These are phyloP conservation scores for Trichoderma parareesei DNA, from an alignment of 495 filamentous ascomycete species.

Conservation along the genomic window DNA sequence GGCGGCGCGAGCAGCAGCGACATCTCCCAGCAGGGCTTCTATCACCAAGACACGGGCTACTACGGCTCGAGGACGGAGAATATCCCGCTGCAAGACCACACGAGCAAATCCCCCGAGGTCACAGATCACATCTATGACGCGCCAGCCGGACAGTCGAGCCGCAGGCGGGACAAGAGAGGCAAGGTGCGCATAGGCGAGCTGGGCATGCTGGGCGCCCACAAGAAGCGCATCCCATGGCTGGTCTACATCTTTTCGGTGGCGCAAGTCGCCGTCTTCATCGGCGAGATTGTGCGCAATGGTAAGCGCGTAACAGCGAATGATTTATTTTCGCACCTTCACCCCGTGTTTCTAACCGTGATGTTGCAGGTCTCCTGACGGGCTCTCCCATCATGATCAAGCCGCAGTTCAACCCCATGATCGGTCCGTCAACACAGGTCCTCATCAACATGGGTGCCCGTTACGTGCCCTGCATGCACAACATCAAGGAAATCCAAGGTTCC, in stretches of 20 bases:
- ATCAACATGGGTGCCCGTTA: constrained; percentile 96
- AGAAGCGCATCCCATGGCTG: constrained; percentile 66
- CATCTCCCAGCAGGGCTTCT: constrained; percentile 15
- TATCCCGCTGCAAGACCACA: constrained; percentile 54
- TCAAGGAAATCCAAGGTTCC: constrained; percentile 53
- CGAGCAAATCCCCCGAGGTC: constrained; percentile 32
- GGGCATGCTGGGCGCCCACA: constrained; percentile 38
- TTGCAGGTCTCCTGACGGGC: constrained; percentile 47
- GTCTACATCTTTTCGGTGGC: constrained; percentile 71
- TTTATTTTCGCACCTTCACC: too few relatives aligned
- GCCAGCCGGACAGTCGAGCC: constrained; percentile 18
- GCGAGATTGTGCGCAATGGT: constrained; percentile 77
- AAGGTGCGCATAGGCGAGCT: constrained; percentile 38
- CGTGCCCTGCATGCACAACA: constrained; percentile 88
- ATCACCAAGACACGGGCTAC: constrained; percentile 48
- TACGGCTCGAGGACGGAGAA: constrained; percentile 50
- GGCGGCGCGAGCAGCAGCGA: constrained; percentile 29
- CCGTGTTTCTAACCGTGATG: constrained; percentile 21
- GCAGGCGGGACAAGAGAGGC: constrained; percentile 22
- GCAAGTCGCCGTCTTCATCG: constrained; percentile 84
- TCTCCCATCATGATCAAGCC: constrained; percentile 81
- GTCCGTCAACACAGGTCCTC: constrained; percentile 77
- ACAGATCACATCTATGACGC: constrained; percentile 45
- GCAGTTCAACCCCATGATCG: constrained; percentile 92
- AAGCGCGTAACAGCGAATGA: constrained; percentile 21